phyloP scores from a whole-genome alignment of 1,284 basidiomycete species.

The Ustilago xerochloae region DNA sequence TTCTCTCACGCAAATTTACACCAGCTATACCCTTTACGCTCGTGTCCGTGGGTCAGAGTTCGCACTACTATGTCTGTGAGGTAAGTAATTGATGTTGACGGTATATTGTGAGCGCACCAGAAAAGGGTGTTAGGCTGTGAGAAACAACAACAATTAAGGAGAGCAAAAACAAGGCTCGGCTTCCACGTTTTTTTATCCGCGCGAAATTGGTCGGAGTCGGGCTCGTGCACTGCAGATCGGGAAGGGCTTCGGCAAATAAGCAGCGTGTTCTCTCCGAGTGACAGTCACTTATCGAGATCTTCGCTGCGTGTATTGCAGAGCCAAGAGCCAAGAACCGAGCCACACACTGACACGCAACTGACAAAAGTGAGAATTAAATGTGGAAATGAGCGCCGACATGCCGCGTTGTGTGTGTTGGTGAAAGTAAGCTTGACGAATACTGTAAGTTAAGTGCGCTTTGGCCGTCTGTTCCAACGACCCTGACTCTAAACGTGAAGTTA shows the following conservation, averaged over 20 bases:
- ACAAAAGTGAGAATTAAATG: too few relatives aligned
- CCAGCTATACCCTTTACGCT: slow-evolving; percentile 4
- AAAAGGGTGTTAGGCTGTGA: not conserved
- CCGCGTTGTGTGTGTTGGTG: not conserved
- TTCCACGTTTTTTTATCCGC: slow-evolving; percentile 7
- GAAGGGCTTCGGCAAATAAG: too few relatives aligned
- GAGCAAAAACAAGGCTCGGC: not conserved
- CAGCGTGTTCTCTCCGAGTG: not conserved
- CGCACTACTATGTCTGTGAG: too few relatives aligned
- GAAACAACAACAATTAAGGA: not conserved
- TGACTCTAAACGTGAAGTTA: too few relatives aligned
- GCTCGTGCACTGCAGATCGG: slow-evolving; percentile 1
- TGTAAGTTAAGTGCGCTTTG: not conserved
- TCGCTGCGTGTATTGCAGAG: not conserved
- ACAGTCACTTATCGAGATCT: not conserved
- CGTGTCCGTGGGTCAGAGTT: too few relatives aligned
- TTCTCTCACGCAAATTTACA: not conserved
- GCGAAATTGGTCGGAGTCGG: slow-evolving; percentile 5
- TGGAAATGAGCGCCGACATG: not conserved
- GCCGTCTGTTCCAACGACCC: too few relatives aligned
- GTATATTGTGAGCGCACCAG: too few relatives aligned
- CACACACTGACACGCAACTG: too few relatives aligned
- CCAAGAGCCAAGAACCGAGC: not conserved
- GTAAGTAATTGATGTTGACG: not conserved
- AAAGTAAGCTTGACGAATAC: not conserved